Conservation (phyloP, 768 basidiomycete species). For the Phaffia australis region DNA sequence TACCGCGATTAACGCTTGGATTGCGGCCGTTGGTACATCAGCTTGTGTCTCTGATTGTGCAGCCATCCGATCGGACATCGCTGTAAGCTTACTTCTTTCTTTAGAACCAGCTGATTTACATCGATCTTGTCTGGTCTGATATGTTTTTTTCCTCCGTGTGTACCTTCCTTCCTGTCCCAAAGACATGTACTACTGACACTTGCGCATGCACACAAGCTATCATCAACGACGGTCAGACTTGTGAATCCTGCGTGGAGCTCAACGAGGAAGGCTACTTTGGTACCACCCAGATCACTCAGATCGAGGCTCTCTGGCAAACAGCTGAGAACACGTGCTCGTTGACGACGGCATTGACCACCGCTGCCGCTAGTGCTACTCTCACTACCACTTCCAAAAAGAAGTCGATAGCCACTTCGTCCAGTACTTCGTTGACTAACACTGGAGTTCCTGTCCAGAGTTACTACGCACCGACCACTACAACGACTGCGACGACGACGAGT, state of each 20-base stretch:
- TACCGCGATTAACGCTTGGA: slow-evolving; percentile 9
- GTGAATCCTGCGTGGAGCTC: slow-evolving; percentile 13
- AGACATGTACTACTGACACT: slow-evolving; percentile 16
- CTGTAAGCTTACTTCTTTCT: background rate
- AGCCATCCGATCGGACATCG: slow-evolving; percentile 6
- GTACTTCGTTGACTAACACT: background rate
- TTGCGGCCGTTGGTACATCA: slow-evolving; percentile 4
- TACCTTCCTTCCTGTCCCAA: background rate
- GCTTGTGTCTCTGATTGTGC: slow-evolving; percentile 13
- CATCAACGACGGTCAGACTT: slow-evolving; percentile 14
- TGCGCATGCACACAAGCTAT: slow-evolving; percentile 15
- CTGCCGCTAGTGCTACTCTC: background rate
- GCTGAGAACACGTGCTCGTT: too few species aligned
- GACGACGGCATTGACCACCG: background rate
- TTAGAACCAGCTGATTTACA: too few species aligned
- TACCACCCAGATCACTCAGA: background rate
- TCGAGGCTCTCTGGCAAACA: slow-evolving; percentile 11
- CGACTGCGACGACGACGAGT: background rate
- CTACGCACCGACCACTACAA: slow-evolving; percentile 5
- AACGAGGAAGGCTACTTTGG: slow-evolving; percentile 11
- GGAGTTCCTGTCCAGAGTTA: slow-evolving; percentile 9
- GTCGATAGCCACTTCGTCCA: background rate
- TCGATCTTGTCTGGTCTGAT: background rate
- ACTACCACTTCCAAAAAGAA: background rate
- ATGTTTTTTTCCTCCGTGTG: background rate